Percentiles rank a stretch among this genome's conserved stretches.
Evolutionary conservation across 2,329 filamentous ascomycete genomes (phyloP).

Genomic region (Botryotinia globosa): DNA sequence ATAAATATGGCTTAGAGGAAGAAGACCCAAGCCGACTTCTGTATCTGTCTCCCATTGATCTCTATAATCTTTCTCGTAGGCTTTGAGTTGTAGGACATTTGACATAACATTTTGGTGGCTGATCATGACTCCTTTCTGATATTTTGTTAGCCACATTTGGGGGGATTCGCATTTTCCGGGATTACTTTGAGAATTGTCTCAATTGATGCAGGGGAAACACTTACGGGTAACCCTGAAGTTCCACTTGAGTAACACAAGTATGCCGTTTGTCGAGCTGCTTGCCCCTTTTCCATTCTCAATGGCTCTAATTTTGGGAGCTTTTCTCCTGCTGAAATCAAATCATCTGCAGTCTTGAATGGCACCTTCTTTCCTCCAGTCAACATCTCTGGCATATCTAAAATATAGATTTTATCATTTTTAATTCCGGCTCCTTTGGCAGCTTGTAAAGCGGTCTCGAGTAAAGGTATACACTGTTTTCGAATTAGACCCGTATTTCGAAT

Average conservation of each 20-base stretch:
- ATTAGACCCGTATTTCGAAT: background rate
- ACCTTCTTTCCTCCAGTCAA: conserved; percentile 48
- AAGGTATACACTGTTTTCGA: conserved; percentile 52
- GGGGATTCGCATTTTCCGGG: background rate
- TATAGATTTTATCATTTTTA: conserved; percentile 67
- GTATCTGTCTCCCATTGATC: conserved; percentile 38
- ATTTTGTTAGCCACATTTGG: background rate
- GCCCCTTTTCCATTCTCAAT: conserved; percentile 60
- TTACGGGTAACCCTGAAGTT: conserved; percentile 59
- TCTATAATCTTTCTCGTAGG: conserved; percentile 52
- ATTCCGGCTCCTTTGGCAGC: conserved; percentile 71
- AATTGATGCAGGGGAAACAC: conserved; percentile 12
- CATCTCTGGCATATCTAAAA: conserved; percentile 63
- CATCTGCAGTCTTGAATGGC: conserved; percentile 68
- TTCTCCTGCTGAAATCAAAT: conserved; percentile 63
- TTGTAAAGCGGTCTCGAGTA: conserved; percentile 61
- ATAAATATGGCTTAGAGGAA: conserved; percentile 90
- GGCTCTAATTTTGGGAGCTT: conserved; percentile 52
- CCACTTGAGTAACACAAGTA: conserved; percentile 70
- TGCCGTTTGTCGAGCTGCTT: conserved; percentile 65
- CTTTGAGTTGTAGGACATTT: conserved; percentile 52
- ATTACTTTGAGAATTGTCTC: background rate
- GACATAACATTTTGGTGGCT: conserved; percentile 79
- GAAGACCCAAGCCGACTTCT: conserved; percentile 57
- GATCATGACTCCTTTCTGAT: conserved; percentile 78